Conservation (phyloP, 495 filamentous ascomycete species). For the Parachaetomium inaequale region DNA sequence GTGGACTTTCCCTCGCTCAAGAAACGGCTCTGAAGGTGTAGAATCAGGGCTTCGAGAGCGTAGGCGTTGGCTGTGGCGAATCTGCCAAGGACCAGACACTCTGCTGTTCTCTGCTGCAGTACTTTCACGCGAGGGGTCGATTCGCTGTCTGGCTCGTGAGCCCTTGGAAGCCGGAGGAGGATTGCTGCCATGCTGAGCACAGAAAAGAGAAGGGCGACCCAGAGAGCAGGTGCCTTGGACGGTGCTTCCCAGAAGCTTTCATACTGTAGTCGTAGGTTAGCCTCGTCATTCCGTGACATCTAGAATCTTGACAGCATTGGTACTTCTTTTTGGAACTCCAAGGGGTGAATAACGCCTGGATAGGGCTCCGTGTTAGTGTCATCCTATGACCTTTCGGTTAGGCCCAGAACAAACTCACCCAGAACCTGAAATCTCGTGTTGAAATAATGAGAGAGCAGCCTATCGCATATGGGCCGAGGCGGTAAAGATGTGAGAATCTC, state of each 20-base stretch:
- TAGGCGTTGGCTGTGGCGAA: constrained; percentile 3
- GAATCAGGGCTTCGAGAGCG: constrained; percentile 1
- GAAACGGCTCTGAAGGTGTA: not conserved
- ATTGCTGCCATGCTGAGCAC: not conserved
- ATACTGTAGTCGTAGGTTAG: not conserved
- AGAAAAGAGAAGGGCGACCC: constrained; percentile 3
- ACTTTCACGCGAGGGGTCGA: not conserved
- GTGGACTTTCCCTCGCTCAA: not conserved
- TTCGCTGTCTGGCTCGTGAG: not conserved
- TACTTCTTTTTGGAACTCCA: constrained; percentile 7
- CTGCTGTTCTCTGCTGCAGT: not conserved
- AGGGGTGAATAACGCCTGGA: not conserved
- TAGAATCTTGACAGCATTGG: not conserved
- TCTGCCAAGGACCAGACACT: constrained; percentile 3
- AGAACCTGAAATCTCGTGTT: not conserved
- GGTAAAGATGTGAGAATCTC: not conserved
- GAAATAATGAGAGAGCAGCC: constrained; percentile 2
- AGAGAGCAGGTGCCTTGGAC: not conserved
- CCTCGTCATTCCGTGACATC: not conserved
- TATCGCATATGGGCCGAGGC: not conserved
- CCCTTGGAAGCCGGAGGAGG: not conserved
- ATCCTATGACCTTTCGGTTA: not conserved
- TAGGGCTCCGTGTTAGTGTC: not conserved
- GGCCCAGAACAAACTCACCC: no score
- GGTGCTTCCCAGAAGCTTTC: not conserved